Conservation (phyloP, 2,329 filamentous ascomycete species). For the Thermomyces lanuginosus region DNA sequence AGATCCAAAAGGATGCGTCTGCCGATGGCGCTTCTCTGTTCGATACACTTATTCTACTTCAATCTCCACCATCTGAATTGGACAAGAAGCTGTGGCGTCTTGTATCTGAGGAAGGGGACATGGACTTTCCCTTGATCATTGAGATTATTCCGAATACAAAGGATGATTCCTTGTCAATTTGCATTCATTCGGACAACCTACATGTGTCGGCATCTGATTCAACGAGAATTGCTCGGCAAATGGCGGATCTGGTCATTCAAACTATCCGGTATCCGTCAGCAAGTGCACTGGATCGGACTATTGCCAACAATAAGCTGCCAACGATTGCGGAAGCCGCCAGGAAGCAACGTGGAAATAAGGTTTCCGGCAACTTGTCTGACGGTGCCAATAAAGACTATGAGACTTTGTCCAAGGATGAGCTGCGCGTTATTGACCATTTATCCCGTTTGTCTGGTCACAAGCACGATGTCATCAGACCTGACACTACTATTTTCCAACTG, state of each 20-base stretch:
- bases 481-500: conserved; percentile 69
- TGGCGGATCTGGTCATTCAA: conserved; percentile 18
- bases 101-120: conserved; percentile 35
- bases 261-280: conserved; percentile 18
- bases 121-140: conserved; percentile 57
- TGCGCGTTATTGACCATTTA: conserved; percentile 39
- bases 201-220: conserved; percentile 11
- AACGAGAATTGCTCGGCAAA: conserved; percentile 13
- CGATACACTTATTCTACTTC: conserved; percentile 65
- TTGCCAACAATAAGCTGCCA: conserved; percentile 13
- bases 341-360: no score
- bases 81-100: conserved; percentile 36
- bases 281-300: conserved; percentile 14
- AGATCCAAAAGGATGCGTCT: conserved; percentile 43
- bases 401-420: conserved; percentile 25
- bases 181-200: conserved; percentile 43
- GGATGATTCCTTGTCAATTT: conserved; percentile 39
- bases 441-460: conserved; percentile 41
- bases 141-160: conserved; percentile 47
- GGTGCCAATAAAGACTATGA: conserved; percentile 1
- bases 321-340: conserved; percentile 12
- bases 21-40: conserved; percentile 45
- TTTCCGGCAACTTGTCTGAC: no score
- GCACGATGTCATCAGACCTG: conserved; percentile 34
- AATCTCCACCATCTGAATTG: conserved; percentile 38